These are phyloP conservation scores for Tricholoma furcatifolium DNA, from an alignment of 768 basidiomycete species.

Conservation along the genomic window DNA sequence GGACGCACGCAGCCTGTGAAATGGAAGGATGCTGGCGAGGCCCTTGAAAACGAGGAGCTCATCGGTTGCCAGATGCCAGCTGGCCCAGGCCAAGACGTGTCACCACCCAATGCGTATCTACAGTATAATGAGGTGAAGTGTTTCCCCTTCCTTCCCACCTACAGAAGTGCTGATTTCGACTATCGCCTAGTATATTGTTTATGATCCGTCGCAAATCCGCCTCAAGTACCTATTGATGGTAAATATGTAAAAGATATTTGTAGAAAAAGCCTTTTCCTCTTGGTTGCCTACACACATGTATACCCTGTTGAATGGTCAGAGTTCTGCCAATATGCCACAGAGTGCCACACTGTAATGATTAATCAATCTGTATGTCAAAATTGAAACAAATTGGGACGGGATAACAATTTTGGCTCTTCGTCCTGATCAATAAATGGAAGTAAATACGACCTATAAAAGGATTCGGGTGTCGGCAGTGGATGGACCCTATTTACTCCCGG, in stretches of 20 bases:
- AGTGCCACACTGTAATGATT: too few species aligned
- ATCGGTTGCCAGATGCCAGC: constrained; percentile 62
- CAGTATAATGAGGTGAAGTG: constrained; percentile 57
- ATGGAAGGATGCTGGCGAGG: constrained; percentile 60
- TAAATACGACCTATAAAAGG: not conserved
- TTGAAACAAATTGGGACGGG: too few species aligned
- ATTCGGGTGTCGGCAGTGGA: not conserved
- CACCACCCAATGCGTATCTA: constrained; percentile 27
- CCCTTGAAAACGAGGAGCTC: constrained; percentile 46
- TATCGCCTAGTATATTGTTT: constrained; percentile 54
- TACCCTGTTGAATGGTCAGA: too few species aligned
- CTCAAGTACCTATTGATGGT: constrained; percentile 60
- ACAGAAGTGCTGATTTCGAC: not conserved
- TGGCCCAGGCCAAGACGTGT: constrained; percentile 37
- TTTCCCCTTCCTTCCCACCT: too few species aligned
- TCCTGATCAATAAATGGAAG: not conserved
- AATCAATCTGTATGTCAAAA: too few species aligned
- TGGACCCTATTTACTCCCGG: constrained; percentile 4
- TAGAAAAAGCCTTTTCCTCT: not conserved
- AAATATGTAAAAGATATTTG: constrained; percentile 31
- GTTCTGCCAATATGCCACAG: too few species aligned
- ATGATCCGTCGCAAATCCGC: constrained; percentile 55
- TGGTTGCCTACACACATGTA: too few species aligned
- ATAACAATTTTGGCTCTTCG: too few species aligned
- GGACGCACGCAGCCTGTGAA: constrained; percentile 49